Percentiles rank a stretch among this genome's conserved stretches.
Conservation (phyloP, 441 rosid genomes). For the Pelargonium myrrhifolium region DNA sequence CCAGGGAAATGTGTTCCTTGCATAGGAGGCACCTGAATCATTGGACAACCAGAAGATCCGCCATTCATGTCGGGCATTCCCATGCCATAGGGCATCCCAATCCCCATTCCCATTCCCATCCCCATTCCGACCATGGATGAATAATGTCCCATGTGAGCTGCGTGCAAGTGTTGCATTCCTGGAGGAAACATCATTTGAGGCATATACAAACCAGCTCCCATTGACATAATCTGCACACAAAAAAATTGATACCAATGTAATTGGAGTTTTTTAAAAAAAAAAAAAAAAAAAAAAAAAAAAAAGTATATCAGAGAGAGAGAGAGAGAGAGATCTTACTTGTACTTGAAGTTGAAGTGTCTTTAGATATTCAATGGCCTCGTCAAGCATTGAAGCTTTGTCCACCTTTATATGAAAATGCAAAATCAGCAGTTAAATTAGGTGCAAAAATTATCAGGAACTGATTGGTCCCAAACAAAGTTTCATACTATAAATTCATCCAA, state of each 20-base stretch:
- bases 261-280: not conserved
- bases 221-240: constrained; percentile 68
- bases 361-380: constrained; percentile 67
- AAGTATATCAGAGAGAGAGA: constrained; percentile 7
- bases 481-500: not conserved
- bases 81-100: constrained; percentile 63
- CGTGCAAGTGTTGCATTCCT: constrained; percentile 58
- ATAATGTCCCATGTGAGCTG: constrained; percentile 52
- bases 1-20: constrained; percentile 46
- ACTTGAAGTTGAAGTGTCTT: constrained; percentile 71
- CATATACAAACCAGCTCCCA: constrained; percentile 79
- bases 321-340: constrained; percentile 39
- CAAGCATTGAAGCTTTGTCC: constrained; percentile 80
- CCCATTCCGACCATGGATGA: constrained; percentile 30
- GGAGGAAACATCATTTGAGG: constrained; percentile 66
- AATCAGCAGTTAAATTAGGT: constrained; percentile 13
- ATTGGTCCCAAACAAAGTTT: not conserved
- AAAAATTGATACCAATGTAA: not conserved
- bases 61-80: constrained; percentile 49
- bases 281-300: not conserved
- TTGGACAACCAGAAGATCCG: constrained; percentile 37
- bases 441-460: not conserved
- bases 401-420: constrained; percentile 37
- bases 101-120: constrained; percentile 29
- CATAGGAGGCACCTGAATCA: constrained; percentile 45